phyloP scores from a whole-genome alignment of 805 yeast species.

The Danielozyma ontarioensis region DNA sequence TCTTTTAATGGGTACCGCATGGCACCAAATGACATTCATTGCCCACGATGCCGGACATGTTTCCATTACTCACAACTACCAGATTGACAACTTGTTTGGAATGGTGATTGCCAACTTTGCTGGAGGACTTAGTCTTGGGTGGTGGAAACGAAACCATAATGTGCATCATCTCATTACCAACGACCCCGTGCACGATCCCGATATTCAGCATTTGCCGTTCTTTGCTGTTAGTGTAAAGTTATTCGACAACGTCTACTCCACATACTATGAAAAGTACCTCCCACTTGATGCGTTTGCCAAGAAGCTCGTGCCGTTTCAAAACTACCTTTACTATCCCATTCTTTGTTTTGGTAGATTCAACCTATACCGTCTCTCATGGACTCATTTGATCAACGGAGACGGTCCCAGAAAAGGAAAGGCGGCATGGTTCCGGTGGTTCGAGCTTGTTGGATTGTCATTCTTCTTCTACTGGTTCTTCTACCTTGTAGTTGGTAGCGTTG shows the following conservation, averaged over 20 bases:
- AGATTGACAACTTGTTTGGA: slow-evolving; percentile 69
- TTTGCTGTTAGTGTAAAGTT: slow-evolving; percentile 77
- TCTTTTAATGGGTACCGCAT: slow-evolving; percentile 60
- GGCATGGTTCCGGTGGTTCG: slow-evolving; percentile 81
- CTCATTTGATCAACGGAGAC: slow-evolving; percentile 62
- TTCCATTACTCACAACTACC: slow-evolving; percentile 75
- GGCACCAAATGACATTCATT: slow-evolving; percentile 87
- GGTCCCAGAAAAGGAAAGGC: slow-evolving; percentile 82
- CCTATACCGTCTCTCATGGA: slow-evolving; percentile 77
- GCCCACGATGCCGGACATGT: slow-evolving; percentile 92
- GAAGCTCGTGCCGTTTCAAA: slow-evolving; percentile 55
- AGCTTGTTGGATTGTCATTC: slow-evolving; percentile 60
- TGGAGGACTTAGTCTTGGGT: slow-evolving; percentile 87
- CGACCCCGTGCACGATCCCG: slow-evolving; percentile 92
- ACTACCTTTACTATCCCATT: slow-evolving; percentile 70
- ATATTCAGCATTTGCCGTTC: slow-evolving; percentile 88
- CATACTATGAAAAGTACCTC: slow-evolving; percentile 66
- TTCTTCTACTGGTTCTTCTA: slow-evolving; percentile 85
- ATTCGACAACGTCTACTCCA: slow-evolving; percentile 66
- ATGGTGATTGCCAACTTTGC: slow-evolving; percentile 67
- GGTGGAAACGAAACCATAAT: slow-evolving; percentile 95
- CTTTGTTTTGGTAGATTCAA: slow-evolving; percentile 82
- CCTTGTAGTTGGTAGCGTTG: slow-evolving; percentile 46
- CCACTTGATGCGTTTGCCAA: slow-evolving; percentile 66
- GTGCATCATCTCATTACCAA: slow-evolving; percentile 91